Percentiles rank a stretch among this genome's conserved stretches.
These are phyloP conservation scores for Thelonectria olida DNA, from an alignment of 2,329 filamentous ascomycete genomes.

Conservation along the genomic window DNA sequence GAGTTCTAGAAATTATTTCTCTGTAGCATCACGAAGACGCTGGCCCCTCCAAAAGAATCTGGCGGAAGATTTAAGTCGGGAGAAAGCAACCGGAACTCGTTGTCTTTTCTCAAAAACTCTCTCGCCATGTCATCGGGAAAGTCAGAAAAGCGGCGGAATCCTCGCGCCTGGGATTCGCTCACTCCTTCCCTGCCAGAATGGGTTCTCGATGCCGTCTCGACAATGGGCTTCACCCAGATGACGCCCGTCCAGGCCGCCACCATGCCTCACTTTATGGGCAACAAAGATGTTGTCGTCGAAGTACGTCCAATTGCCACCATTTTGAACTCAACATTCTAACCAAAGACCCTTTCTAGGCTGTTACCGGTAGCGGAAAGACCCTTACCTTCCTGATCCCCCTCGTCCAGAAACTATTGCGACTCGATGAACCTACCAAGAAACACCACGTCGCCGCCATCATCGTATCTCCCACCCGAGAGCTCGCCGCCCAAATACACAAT, in stretches of 20 bases:
- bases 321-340: slow-evolving; percentile 1
- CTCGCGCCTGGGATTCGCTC: slow-evolving; percentile 56
- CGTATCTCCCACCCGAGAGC: slow-evolving; percentile 88
- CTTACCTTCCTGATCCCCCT: slow-evolving; percentile 86
- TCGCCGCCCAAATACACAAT: slow-evolving; percentile 88
- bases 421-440: slow-evolving; percentile 85
- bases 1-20: slow-evolving; percentile 43
- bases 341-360: slow-evolving; percentile 61
- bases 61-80: neutral
- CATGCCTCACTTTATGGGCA: slow-evolving; percentile 86
- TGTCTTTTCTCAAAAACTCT: neutral
- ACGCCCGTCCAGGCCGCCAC: slow-evolving; percentile 95
- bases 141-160: slow-evolving; percentile 52
- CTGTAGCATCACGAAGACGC: slow-evolving; percentile 23
- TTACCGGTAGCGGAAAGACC: slow-evolving; percentile 92
- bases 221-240: slow-evolving; percentile 87
- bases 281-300: slow-evolving; percentile 94
- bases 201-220: slow-evolving; percentile 83
- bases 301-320: slow-evolving; percentile 46
- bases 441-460: slow-evolving; percentile 92
- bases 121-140: slow-evolving; percentile 46
- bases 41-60: slow-evolving; percentile 30
- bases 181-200: slow-evolving; percentile 64
- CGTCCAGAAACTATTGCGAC: slow-evolving; percentile 80
- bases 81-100: neutral